Evolutionary conservation across 2,329 filamentous ascomycete genomes (phyloP), one percentile per base, ranked within the genome.

Genomic region (Paecilomyces formosus): DNA sequence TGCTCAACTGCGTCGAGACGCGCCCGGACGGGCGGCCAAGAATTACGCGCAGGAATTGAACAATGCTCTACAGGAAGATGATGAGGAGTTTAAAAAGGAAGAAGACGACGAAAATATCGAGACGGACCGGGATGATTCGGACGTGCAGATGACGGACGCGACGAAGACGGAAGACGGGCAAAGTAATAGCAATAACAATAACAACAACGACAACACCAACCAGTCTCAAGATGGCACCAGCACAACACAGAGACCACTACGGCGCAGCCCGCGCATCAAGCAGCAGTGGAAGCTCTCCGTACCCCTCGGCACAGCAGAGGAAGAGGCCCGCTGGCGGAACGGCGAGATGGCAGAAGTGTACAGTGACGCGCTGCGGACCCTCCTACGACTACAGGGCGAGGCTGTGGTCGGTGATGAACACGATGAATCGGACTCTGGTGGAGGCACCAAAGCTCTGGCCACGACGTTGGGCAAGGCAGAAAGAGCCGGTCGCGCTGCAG

Each of bases 81-180:
- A 77, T 15, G 69, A 73, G 24, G 72, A 77, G 53, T 71, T 70
- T 22, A 57, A 89, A 81, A 60, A 86, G 88, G 75, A 86, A 88
- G 6, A 88, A 85, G 76, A 83, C 75, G 66, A 82, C 78, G 6
- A 65, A n/a, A n/a, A n/a, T n/a, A n/a, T n/a, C 74, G 65, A 74
- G 76, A 61, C 62, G 30, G 66, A 64, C 11, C 39, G 66, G n/a
- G 58, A 62, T 15, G 58, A 56, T 33, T 66, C 69, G 56, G 70
- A 74, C 26, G 68, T 72, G 26, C 71, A 77, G 57, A 69, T 65
- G 58, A 57, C 89, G 53, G 55, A 57, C 21, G 64, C 62, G 31
- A 54, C 58, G 6, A 50, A 58, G 28, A 24, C 56, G 58, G 35
- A 57, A 60, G 51, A 45, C 18, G 55, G 57, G 30, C 15, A 18